Percentiles rank a stretch among this genome's conserved stretches.
Evolutionary conservation across 139 green algal species (phyloP).

Genomic region (Chlamydomonas incerta): DNA sequence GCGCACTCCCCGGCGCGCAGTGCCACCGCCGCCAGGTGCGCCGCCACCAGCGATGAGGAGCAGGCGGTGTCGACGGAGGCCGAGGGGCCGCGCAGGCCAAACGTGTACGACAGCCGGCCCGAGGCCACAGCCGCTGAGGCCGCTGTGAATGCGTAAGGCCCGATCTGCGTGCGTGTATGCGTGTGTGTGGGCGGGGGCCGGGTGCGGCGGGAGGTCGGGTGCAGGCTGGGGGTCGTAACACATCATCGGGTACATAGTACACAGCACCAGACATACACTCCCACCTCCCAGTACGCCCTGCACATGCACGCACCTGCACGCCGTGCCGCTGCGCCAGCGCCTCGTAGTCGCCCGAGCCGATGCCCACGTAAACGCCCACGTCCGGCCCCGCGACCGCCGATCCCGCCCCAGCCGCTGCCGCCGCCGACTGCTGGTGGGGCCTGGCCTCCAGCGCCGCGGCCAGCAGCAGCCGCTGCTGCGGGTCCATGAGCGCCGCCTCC

Average conservation of each 20-base stretch:
- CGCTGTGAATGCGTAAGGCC: conserved; percentile 64
- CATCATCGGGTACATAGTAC: no score
- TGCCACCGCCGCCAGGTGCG: conserved; percentile 67
- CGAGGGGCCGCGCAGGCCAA: conserved; percentile 71
- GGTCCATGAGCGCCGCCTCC: conserved; percentile 82
- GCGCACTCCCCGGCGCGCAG: conserved; percentile 48
- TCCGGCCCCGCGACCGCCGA: no score
- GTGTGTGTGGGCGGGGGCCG: no score
- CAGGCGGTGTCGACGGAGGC: conserved; percentile 84
- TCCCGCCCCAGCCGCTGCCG: neutral
- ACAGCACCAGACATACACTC: no score
- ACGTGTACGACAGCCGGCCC: conserved; percentile 75
- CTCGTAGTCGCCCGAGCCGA: conserved; percentile 77
- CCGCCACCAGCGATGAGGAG: conserved; percentile 82
- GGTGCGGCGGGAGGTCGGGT: no score
- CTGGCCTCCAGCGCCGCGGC: conserved; percentile 52
- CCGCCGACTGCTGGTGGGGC: neutral
- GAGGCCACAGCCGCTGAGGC: conserved; percentile 66
- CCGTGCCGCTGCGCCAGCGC: conserved; percentile 49
- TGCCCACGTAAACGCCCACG: conserved; percentile 76
- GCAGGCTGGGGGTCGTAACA: no score
- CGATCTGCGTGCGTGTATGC: no score
- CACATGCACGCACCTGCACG: conserved; percentile 49
- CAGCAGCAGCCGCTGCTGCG: conserved; percentile 86
- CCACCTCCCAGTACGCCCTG: no score